Base-by-base conservation (phyloP, 768 basidiomycete genomes). In the Boletus edulis region DNA sequence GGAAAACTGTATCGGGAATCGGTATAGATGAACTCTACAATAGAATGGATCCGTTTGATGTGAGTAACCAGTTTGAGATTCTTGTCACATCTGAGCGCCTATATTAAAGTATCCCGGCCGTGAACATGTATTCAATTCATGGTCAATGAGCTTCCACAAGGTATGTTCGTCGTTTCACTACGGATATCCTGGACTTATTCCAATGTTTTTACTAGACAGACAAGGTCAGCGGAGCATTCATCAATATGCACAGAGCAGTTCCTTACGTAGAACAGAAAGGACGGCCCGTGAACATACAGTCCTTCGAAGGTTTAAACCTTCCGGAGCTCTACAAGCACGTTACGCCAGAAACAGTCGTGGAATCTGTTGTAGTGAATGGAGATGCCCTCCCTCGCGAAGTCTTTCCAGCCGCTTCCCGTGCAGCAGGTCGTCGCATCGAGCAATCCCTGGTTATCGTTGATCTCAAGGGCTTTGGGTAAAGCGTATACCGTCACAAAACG, bases 111-210 rank as follows among this genome's bases (percentile, higher is more conserved):
- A 84, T 62, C 86, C 86, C 1, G 85, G 83, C 58, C 81, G 88
- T 42, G 77, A 82, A 49, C 77, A 79, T 1, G 81, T 90, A 8
- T 88, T 89, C 59, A 81, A 86, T 49, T 83, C 80, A 57, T 91
- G 88, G 88, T 87, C 87, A 4, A 80, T 89, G 75, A 89, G 81
- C 60, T 89, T 87, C 61, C 88, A 91, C 68, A 89, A 89, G 75
- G 86, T 82, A 48, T 31, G 78, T 55, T 24, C 22, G 9, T 34
- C 46, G 5, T 35, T 34, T 43, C 32, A n/a, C 10, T 31, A 11
- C 14, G 20, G 17, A 13, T 2, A 8, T 24, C 22, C 35, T 45
- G 46, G 8, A 12, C 8, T 51, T 13, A 27, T 18, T 38, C 51
- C 1, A 12, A 56, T 20, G 4, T 40, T 45, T 45, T 29, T 22